Percentiles rank a stretch among this genome's conserved stretches.
Conservation (phyloP, 164 flowering plant species). For the Amborella trichopoda region DNA sequence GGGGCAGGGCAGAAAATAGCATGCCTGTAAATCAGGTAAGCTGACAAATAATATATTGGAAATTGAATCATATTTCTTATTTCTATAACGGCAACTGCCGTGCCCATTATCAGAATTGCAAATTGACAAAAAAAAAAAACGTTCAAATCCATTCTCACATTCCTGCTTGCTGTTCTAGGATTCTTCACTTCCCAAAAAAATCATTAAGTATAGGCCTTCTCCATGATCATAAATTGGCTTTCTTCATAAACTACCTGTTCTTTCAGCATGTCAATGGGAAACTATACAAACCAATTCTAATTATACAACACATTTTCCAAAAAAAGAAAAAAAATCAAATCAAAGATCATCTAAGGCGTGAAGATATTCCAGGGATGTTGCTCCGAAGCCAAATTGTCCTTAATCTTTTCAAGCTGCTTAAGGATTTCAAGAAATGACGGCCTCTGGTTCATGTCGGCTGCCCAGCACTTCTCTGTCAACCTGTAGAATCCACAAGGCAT, state of each 20-base stretch:
- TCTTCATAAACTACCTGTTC: constrained; percentile 2
- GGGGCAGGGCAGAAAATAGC: no score
- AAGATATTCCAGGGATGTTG: constrained; percentile 66
- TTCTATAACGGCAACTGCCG: no score
- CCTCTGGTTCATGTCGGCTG: constrained; percentile 75
- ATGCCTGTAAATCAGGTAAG: no score
- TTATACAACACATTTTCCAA: no score
- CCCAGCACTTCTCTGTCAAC: constrained; percentile 78
- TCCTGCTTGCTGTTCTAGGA: background rate
- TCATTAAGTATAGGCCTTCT: background rate
- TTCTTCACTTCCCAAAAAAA: background rate
- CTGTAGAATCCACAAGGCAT: constrained; percentile 22
- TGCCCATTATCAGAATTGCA: background rate
- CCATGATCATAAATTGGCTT: background rate
- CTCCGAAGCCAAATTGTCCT: constrained; percentile 50
- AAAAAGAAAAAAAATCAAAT: background rate
- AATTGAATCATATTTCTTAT: no score
- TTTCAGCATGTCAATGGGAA: background rate
- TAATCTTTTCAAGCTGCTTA: constrained; percentile 79
- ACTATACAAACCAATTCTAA: constrained; percentile 3
- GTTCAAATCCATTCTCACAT: background rate
- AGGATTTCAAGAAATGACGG: constrained; percentile 82
- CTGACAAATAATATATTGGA: no score
- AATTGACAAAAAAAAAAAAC: background rate
- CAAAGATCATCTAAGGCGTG: constrained; percentile 15